These are phyloP conservation scores for Talaromyces piceae DNA, from an alignment of 2,329 filamentous ascomycete species.

Conservation along the genomic window DNA sequence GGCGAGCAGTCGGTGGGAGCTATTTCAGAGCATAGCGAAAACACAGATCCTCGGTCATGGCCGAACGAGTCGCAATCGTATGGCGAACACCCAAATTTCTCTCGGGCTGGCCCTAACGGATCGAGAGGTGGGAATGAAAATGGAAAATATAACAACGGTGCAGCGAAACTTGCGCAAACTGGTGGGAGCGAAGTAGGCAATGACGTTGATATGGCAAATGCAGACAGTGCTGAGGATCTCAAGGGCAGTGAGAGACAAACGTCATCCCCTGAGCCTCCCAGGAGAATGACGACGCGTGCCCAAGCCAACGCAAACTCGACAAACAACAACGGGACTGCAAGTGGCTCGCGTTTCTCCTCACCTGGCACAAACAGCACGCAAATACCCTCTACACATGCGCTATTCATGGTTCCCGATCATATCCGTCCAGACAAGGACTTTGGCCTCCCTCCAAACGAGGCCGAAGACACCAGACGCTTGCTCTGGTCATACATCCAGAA, in stretches of 20 bases:
- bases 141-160: not conserved
- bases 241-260: constrained; percentile 24
- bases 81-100: not conserved
- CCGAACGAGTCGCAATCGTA: constrained; percentile 8
- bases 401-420: constrained; percentile 49
- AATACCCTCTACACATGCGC: constrained; percentile 44
- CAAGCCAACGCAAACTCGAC: constrained; percentile 31
- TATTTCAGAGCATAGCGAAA: constrained; percentile 25
- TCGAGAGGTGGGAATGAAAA: not conserved
- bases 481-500: constrained; percentile 58
- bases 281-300: constrained; percentile 41
- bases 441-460: constrained; percentile 51
- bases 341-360: constrained; percentile 14
- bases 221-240: constrained; percentile 17
- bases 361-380: constrained; percentile 24
- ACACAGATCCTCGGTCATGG: constrained; percentile 12
- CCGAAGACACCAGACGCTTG: constrained; percentile 55
- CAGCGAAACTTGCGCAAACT: not conserved
- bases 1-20: constrained; percentile 26
- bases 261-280: constrained; percentile 33
- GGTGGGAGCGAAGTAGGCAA: not conserved
- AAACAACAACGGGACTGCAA: constrained; percentile 19
- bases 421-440: constrained; percentile 48
- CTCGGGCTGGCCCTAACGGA: not conserved
- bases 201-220: constrained; percentile 8